These are phyloP conservation scores for Talaromyces sp. DNA, from an alignment of 2,329 filamentous ascomycete genomes.

Conservation along the genomic window DNA sequence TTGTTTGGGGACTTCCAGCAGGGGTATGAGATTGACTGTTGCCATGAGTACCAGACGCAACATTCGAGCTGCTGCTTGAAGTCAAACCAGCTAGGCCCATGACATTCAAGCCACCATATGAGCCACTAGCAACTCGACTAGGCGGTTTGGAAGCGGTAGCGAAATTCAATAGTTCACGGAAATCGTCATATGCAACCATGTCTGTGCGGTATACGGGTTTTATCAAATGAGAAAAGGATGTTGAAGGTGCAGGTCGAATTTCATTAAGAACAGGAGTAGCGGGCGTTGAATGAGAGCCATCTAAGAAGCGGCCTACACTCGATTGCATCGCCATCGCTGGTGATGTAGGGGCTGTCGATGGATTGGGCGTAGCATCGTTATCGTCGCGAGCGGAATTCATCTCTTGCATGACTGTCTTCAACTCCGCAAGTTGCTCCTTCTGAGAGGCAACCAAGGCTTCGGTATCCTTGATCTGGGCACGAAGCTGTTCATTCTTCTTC, in stretches of 20 bases:
- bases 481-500: conserved; percentile 83
- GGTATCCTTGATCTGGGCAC: conserved; percentile 78
- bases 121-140: conserved; percentile 69
- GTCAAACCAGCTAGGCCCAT: conserved; percentile 51
- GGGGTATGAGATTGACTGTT: conserved; percentile 43
- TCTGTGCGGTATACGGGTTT: conserved; percentile 81
- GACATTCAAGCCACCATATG: conserved; percentile 62
- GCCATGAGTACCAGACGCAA: conserved; percentile 57
- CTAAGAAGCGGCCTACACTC: conserved; percentile 55
- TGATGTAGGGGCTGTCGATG: conserved; percentile 70
- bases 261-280: conserved; percentile 50
- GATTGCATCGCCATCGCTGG: conserved; percentile 58
- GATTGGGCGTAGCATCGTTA: conserved; percentile 63
- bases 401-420: conserved; percentile 89
- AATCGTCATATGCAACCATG: conserved; percentile 77
- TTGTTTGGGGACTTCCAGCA: conserved; percentile 41
- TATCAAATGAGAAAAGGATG: conserved; percentile 77
- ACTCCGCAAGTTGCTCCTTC: conserved; percentile 85
- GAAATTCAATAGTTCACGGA: conserved; percentile 69
- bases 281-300: conserved; percentile 55
- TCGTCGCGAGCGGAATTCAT: conserved; percentile 72
- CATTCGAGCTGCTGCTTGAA: conserved; percentile 47
- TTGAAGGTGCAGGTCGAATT: conserved; percentile 59
- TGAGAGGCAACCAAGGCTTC: conserved; percentile 82
- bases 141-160: conserved; percentile 60